A percentile compares a stretch with the other conserved stretches of the same genome.
Evolutionary conservation across 192 early-diverging fungal species (phyloP).

Genomic region (Allomyces macrogynus): DNA sequence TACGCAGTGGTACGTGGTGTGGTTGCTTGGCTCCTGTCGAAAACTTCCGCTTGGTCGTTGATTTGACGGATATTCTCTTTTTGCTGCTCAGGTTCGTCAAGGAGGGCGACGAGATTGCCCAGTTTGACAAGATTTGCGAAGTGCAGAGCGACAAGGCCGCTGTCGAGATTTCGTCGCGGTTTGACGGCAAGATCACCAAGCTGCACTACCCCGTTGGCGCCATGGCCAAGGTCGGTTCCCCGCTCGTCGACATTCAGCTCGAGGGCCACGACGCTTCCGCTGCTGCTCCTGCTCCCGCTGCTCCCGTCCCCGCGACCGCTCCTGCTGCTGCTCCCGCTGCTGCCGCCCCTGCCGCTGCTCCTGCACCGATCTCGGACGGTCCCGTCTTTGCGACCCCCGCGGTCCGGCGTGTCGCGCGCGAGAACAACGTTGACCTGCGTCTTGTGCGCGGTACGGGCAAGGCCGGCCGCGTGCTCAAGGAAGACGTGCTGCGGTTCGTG

Average conservation of each 20-base stretch:
- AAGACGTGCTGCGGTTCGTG: constrained; percentile 53
- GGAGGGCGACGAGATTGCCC: constrained; percentile 61
- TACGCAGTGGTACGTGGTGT: constrained; percentile 66
- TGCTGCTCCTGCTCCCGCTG: too few species aligned
- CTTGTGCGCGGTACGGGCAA: constrained; percentile 62
- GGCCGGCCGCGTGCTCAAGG: constrained; percentile 71
- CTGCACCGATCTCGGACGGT: constrained; percentile 12
- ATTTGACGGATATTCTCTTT: not conserved
- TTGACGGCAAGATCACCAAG: constrained; percentile 60
- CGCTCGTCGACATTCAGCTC: constrained; percentile 68
- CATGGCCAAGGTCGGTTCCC: constrained; percentile 77
- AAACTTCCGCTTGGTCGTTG: not conserved
- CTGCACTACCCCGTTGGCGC: constrained; percentile 67
- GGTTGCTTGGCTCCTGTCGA: constrained; percentile 1
- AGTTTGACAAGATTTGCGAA: constrained; percentile 91
- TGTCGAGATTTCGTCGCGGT: constrained; percentile 95
- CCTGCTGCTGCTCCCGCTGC: constrained; percentile 3
- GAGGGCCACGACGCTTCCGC: constrained; percentile 14
- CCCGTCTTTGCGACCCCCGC: constrained; percentile 65
- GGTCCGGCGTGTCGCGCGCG: constrained; percentile 64
- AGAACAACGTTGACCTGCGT: constrained; percentile 53
- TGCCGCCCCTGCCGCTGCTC: not conserved
- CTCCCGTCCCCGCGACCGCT: constrained; percentile 1
- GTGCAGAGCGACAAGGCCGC: constrained; percentile 97
- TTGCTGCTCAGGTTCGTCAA: constrained; percentile 59